Base-by-base conservation (phyloP, 192 early-diverging fungal species). In the Rhizoclosmatium globosum region DNA sequence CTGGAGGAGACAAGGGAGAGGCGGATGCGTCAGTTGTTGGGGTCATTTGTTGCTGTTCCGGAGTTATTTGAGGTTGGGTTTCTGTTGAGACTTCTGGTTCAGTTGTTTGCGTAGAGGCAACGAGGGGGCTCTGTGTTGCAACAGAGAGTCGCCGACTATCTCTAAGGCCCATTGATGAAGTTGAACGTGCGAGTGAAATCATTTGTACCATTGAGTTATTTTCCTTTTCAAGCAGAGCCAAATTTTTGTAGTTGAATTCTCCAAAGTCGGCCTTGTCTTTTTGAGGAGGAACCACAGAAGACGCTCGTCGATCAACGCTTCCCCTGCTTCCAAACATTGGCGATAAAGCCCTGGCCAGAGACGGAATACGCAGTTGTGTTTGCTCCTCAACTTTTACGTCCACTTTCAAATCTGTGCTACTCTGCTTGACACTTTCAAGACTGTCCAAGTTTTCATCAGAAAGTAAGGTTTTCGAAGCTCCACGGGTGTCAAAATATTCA, bases 401-500 rank as follows among this genome's bases (percentile, higher is more conserved):
- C 31, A 31, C 31, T 15, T 50, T 7, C 41, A n/a, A 15, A n/a
- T 66, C 46, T 13, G n/a, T 19, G 19, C 6, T n/a, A 23, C 61
- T 11, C 42, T 47, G 58, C 19, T 39, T 39, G 15, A 15, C 43
- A 21, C 7, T 31, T 68, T 76, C 44, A 41, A 21, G 23, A 17
- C 9, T 48, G 53, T 64, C 45, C 43, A 73, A 73, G 0, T 80
- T 74, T 47, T 74, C 72, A 11, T 86, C 85, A 3, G 79, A 80
- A 44, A 82, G 57, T n/a, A 82, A 65, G 7, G 60, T 69, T 9
- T 71, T 78, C 13, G 74, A 59, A 11, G 84, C 94, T 3, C 97
- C 97, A 9, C 97, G 87, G 19, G 91, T 80, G 82, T 98, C 97
- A 91, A 99, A 99, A 78, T 98, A 98, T 42, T 93, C 90, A 0